Base-by-base conservation (phyloP, 78 protist genomes). In the Cavenderia fasciculata region DNA sequence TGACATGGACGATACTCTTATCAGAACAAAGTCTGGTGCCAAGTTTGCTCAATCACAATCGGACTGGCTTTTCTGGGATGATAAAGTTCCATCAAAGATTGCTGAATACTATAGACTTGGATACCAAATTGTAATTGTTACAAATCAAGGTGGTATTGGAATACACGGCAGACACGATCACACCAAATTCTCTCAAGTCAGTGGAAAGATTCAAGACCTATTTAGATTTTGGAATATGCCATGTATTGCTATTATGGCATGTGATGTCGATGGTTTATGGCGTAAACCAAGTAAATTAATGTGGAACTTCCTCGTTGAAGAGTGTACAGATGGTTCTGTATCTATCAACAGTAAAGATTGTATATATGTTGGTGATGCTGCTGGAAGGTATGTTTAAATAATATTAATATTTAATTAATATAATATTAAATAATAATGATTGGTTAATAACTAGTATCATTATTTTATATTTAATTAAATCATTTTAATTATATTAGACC, bases 281-380 rank as follows among this genome's bases (percentile, higher is more conserved):
- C 27, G 77, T 21, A 82, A 62, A 23, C 88, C 88, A 43, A 40
- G 36, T 6, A 5, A 31, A 10, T 29, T 4, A 19, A 47, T 65
- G 73, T 82, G 88, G 88, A 36, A 82, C 7, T 68, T 59, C 5
- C 44, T 82, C 61, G 59, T 31, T 14, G 31, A 38, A 16, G 68
- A 52, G 12, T 72, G 36, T 49, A 38, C 54, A 27, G 33, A 33
- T 43, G 88, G 75, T 47, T 4, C 70, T 46, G 12, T 6, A 14
- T 19, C 23, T 34, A 33, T 52, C 19, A 33, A 82, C 40, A 21
- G n/a, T 4, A 4, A 74, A 25, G 56, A 89, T 25, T 59, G 82
- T 65, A 19, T 76, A 59, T 93, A 62, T 47, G 68, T 86, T 19
- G 97, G 95, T 25, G 97, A 95, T 34, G 96, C 96, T 11, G 97